Percentiles rank a stretch among this genome's conserved stretches.
Evolutionary conservation across 2,329 filamentous ascomycete species (phyloP).

Genomic region (Trichoderma sp.): DNA sequence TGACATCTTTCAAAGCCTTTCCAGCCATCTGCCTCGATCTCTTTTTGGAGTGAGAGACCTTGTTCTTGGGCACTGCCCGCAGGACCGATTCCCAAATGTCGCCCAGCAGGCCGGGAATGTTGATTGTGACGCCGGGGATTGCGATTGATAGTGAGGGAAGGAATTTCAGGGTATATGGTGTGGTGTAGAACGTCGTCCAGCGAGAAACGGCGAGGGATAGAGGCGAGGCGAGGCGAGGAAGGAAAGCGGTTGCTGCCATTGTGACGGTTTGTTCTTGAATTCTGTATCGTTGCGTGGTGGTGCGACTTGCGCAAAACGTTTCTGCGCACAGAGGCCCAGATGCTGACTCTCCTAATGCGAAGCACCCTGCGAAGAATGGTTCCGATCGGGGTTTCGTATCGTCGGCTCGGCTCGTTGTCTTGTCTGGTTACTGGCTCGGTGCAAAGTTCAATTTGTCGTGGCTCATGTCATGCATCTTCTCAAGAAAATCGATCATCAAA

Average conservation of each 20-base stretch:
- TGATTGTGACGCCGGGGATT: conserved; percentile 61
- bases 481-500: conserved; percentile 23
- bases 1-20: conserved; percentile 91
- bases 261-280: conserved; percentile 29
- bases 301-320: conserved; percentile 18
- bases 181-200: conserved; percentile 48
- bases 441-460: conserved; percentile 10
- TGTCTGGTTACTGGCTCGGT: not conserved
- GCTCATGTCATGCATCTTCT: conserved; percentile 10
- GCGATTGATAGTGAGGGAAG: conserved; percentile 59
- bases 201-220: conserved; percentile 45
- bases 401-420: not conserved
- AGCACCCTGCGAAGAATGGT: not conserved
- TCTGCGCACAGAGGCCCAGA: not conserved
- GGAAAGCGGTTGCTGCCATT: conserved; percentile 55
- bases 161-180: conserved; percentile 50
- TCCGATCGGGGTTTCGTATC: not conserved
- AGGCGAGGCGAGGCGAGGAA: conserved; percentile 55
- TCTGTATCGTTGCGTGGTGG: conserved; percentile 3
- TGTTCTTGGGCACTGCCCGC: conserved; percentile 95
- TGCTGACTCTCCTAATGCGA: not conserved
- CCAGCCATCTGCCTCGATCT: conserved; percentile 91
- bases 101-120: conserved; percentile 62
- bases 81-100: conserved; percentile 93
- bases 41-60: conserved; percentile 96